Evolutionary conservation across 345 rosid species (phyloP).

Genomic region (Hypericum perforatum): DNA sequence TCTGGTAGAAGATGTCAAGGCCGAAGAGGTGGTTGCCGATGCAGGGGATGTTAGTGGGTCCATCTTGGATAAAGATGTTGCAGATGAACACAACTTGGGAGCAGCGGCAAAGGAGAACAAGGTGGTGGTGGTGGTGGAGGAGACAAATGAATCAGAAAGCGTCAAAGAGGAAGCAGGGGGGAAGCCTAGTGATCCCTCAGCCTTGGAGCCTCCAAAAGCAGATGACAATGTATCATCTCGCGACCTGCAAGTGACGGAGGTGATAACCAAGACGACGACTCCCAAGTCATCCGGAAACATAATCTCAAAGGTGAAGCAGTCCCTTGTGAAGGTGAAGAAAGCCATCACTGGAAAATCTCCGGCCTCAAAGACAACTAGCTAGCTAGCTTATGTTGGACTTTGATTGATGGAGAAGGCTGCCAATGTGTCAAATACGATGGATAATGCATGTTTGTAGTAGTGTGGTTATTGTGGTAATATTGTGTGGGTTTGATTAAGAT

Average conservation of each 20-base stretch:
- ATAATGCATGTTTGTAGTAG: no score
- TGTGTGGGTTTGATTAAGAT: no score
- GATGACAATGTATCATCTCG: slow-evolving; percentile 29
- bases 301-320: slow-evolving; percentile 66
- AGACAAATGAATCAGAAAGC: slow-evolving; percentile 3
- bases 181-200: slow-evolving; percentile 12
- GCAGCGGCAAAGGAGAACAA: slow-evolving; percentile 7
- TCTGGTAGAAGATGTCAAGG: not conserved
- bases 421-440: no score
- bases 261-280: slow-evolving; percentile 31
- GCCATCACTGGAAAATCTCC: slow-evolving; percentile 74
- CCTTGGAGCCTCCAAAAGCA: slow-evolving; percentile 16
- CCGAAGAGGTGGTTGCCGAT: slow-evolving; percentile 4
- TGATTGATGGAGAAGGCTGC: no score
- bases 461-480: no score
- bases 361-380: slow-evolving; percentile 42
- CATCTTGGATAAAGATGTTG: slow-evolving; percentile 3
- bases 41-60: slow-evolving; percentile 3
- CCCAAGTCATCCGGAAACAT: slow-evolving; percentile 51
- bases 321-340: slow-evolving; percentile 70
- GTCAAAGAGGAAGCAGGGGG: slow-evolving; percentile 13
- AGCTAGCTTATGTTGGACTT: no score
- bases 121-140: no score
- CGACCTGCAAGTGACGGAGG: slow-evolving; percentile 34
- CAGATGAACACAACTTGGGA: slow-evolving; percentile 5